Percentiles rank a stretch among this genome's conserved stretches.
phyloP scores from a whole-genome alignment of 805 yeast genomes.

The Ogataea henricii region DNA sequence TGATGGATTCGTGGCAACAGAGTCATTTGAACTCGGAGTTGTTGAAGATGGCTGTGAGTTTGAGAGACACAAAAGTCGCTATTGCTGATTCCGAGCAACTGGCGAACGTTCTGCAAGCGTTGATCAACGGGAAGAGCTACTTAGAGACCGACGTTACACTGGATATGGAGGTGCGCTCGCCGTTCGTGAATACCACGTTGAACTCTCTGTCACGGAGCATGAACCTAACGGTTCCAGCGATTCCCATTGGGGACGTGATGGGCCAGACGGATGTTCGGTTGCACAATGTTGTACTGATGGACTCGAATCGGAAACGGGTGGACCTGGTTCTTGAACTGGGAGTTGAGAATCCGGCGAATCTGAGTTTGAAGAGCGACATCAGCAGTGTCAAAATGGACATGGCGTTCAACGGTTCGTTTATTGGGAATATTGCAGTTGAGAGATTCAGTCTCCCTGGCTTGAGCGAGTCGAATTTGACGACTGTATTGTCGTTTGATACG shows the following conservation, averaged over 20 bases:
- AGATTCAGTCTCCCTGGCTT: neutral
- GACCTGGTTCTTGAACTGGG: slow-evolving; percentile 35
- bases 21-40: slow-evolving; percentile 23
- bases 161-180: slow-evolving; percentile 27
- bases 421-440: slow-evolving; percentile 34
- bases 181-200: slow-evolving; percentile 24
- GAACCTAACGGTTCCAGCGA: slow-evolving; percentile 1
- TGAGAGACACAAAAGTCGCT: slow-evolving; percentile 10
- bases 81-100: neutral
- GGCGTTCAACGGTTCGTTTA: slow-evolving; percentile 33
- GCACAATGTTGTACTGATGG: slow-evolving; percentile 25
- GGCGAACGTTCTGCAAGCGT: neutral
- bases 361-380: slow-evolving; percentile 32
- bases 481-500: slow-evolving; percentile 22
- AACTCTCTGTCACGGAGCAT: neutral
- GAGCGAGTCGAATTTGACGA: slow-evolving; percentile 20
- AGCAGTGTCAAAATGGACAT: slow-evolving; percentile 21
- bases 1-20: slow-evolving; percentile 20
- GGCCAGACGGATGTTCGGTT: slow-evolving; percentile 12
- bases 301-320: slow-evolving; percentile 30
- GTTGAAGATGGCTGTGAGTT: slow-evolving; percentile 8
- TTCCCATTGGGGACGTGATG: slow-evolving; percentile 4
- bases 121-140: neutral
- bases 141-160: slow-evolving; percentile 6
- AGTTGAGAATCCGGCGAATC: slow-evolving; percentile 38